phyloP scores from a whole-genome alignment of 495 filamentous ascomycete species.

The Pyrenopolyporus hunteri region DNA sequence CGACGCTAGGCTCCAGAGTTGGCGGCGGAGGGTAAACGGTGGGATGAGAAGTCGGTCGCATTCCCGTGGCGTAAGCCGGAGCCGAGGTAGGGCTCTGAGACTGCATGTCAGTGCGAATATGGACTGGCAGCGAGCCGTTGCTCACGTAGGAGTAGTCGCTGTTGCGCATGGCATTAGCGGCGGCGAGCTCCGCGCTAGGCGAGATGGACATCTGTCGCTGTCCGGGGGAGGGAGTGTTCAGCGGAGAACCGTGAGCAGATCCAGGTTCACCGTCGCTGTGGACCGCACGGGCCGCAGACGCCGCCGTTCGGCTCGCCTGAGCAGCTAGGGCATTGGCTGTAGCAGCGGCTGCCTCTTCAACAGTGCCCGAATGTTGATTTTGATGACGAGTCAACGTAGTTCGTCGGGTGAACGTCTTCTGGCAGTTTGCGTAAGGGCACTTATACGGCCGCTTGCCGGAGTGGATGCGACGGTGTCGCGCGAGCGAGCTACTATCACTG shows the following conservation, averaged over 20 bases:
- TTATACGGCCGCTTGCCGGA: slow-evolving; percentile 97
- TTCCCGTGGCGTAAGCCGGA: slow-evolving; percentile 63
- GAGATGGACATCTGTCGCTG: slow-evolving; percentile 78
- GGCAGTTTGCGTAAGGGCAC: slow-evolving; percentile 95
- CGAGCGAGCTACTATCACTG: slow-evolving; percentile 95
- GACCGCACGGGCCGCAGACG: slow-evolving; percentile 43
- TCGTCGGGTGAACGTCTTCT: slow-evolving; percentile 96
- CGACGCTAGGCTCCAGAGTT: slow-evolving; percentile 85
- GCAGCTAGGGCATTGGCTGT: slow-evolving; percentile 70
- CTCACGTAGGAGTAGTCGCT: slow-evolving; percentile 73
- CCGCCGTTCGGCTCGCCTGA: slow-evolving; percentile 49
- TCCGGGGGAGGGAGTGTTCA: slow-evolving; percentile 86
- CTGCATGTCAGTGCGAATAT: slow-evolving; percentile 79
- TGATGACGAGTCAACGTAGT: slow-evolving; percentile 96
- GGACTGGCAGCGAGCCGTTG: slow-evolving; percentile 76
- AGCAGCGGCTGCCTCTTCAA: slow-evolving; percentile 89
- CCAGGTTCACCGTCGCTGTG: slow-evolving; percentile 79
- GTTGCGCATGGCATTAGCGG: slow-evolving; percentile 73
- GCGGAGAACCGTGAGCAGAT: slow-evolving; percentile 80
- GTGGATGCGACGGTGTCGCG: slow-evolving; percentile 92
- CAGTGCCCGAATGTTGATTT: slow-evolving; percentile 92
- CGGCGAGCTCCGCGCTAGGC: slow-evolving; percentile 75
- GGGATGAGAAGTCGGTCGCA: slow-evolving; percentile 76
- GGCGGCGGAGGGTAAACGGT: slow-evolving; percentile 79
- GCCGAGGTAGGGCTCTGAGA: slow-evolving; percentile 71